Percentiles rank a stretch among this genome's conserved stretches.
Conservation (phyloP, 2,329 filamentous ascomycete genomes). For the Akanthomyces muscarius region DNA sequence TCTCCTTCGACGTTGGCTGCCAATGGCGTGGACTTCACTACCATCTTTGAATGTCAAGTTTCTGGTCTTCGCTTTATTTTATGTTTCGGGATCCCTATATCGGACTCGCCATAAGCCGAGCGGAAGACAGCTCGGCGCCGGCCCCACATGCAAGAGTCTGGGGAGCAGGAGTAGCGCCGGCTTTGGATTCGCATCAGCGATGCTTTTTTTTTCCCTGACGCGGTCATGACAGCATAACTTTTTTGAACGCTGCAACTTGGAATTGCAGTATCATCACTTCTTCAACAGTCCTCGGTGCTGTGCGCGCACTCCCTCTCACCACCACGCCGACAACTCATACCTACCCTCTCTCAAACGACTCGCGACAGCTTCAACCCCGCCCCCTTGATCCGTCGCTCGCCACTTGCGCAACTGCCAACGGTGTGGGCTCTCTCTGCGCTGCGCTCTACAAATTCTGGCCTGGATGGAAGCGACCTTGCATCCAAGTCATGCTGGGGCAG, state of each 20-base stretch:
- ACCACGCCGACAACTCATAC: background rate
- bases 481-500: background rate
- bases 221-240: background rate
- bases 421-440: background rate
- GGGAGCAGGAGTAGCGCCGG: conserved; percentile 15
- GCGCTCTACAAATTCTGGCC: background rate
- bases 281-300: background rate
- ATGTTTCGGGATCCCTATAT: background rate
- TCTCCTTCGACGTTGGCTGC: background rate
- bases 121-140: background rate
- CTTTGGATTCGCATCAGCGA: background rate
- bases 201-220: background rate
- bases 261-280: background rate
- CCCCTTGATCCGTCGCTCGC: background rate
- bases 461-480: conserved; percentile 1
- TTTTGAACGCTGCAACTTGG: background rate
- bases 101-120: background rate
- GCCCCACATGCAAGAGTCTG: conserved; percentile 9
- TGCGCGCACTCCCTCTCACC: background rate
- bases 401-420: background rate
- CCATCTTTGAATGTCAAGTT: background rate
- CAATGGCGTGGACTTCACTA: background rate
- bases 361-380: background rate
- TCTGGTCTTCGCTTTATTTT: background rate
- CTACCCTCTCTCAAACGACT: background rate